Evolutionary conservation across 768 basidiomycete genomes (phyloP).

Genomic region (Kockovaella imperatae): DNA sequence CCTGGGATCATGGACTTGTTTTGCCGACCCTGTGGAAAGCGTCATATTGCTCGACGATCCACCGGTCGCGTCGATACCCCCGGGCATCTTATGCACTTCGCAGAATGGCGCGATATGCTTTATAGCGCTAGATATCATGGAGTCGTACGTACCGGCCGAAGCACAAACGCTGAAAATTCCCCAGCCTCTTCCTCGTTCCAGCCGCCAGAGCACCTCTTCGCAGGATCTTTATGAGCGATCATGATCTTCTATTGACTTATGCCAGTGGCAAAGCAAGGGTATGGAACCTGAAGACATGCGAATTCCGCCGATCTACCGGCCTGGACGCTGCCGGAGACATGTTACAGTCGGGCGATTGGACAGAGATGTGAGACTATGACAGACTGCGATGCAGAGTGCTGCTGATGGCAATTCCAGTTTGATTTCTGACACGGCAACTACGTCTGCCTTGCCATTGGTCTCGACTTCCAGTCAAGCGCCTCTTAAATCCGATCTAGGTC

Average conservation of each 20-base stretch:
- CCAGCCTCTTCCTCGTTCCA: slow-evolving; percentile 71
- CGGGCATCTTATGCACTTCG: slow-evolving; percentile 65
- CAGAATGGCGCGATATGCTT: slow-evolving; percentile 74
- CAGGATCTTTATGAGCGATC: slow-evolving; percentile 57
- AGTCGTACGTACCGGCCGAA: slow-evolving; percentile 55
- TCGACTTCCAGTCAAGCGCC: background rate
- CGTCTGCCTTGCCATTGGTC: background rate
- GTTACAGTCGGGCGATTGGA: slow-evolving; percentile 65
- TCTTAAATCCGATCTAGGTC: background rate
- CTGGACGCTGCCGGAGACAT: slow-evolving; percentile 69
- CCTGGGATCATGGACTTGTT: slow-evolving; percentile 64
- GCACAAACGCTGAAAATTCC: background rate
- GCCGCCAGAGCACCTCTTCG: slow-evolving; percentile 64
- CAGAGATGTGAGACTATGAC: slow-evolving; percentile 52
- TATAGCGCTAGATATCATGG: slow-evolving; percentile 62
- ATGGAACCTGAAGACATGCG: slow-evolving; percentile 76
- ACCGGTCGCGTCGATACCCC: slow-evolving; percentile 53
- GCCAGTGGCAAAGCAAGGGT: slow-evolving; percentile 66
- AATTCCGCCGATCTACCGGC: slow-evolving; percentile 77
- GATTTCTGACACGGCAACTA: too few relatives aligned
- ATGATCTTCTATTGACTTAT: slow-evolving; percentile 70
- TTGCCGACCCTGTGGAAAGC: slow-evolving; percentile 55
- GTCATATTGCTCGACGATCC: slow-evolving; percentile 25
- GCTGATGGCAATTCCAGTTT: too few relatives aligned
- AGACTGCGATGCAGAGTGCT: background rate